Base-by-base conservation (phyloP, 331 rosid genomes). In the Phaseolus coccineus region DNA sequence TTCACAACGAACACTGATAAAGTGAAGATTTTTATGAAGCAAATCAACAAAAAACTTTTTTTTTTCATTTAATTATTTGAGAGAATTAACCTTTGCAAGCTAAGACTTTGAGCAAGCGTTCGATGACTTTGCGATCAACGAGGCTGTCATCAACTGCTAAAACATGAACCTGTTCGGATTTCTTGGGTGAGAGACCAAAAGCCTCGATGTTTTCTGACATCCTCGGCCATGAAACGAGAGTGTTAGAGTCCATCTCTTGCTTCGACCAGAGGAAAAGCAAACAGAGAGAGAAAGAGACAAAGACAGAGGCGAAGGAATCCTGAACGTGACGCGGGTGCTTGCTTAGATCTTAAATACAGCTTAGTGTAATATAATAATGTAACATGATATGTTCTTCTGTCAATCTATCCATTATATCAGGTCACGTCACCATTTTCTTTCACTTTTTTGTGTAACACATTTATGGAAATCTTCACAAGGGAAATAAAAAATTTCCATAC, bases 121-220 rank as follows among this genome's bases (percentile, higher is more conserved):
- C 94, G 33, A 91, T 90, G 84, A 88, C 90, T 44, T 85, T 92
- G 59, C 97, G 94, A 73, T 92, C 97, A 44, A 92, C 88, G 55
- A 85, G 77, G 72, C 93, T 92, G 71, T 92, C 97, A 59, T 92
- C 97, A 53, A 92, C 97, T 70, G 97, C 97, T 42, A 92, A 87
- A 1, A 92, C 97, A 27, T 92, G 97, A 37, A 85, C 90, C 35
- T 87, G 88, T 1, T 88, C 89, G n/a, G 89, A 83, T 19, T 62
- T 85, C 4, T 64, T 50, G 24, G 55, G 80, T 44, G 70, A 48
- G 42, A 50, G 73, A 47, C 44, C 83, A 8, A 70, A 59, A 12
- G 51, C 69, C 30, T 84, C 87, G 3, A 87, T 40, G 73, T 74
- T 76, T 22, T 69, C 72, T 47, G 86, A 10, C 78, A 47, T 4